A percentile compares a stretch with the other conserved stretches of the same genome.
phyloP scores from a whole-genome alignment of 2,329 filamentous ascomycete genomes.

The Colletotrichum sp. region DNA sequence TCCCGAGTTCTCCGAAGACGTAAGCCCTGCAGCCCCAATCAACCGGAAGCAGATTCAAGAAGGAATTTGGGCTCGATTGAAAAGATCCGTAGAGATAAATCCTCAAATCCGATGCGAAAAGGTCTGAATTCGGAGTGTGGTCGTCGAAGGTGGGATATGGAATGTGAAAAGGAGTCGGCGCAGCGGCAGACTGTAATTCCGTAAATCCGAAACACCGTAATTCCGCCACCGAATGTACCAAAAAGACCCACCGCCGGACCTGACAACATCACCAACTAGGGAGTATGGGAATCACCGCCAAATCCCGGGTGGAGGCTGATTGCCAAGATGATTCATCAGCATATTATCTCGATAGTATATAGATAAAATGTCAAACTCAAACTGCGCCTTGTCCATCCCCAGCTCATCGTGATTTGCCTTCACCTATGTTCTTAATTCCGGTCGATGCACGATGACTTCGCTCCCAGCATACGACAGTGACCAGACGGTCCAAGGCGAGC shows the following conservation, averaged over 20 bases:
- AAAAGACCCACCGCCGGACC: background rate
- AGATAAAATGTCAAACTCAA: background rate
- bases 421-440: background rate
- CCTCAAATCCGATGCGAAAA: slow-evolving; percentile 7
- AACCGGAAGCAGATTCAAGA: background rate
- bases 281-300: background rate
- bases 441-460: background rate
- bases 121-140: background rate
- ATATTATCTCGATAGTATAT: background rate
- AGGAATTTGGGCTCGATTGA: background rate
- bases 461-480: background rate
- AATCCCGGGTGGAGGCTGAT: background rate
- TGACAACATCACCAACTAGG: background rate
- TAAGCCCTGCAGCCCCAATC: background rate
- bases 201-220: slow-evolving; percentile 9
- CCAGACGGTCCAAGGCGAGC: background rate
- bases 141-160: background rate
- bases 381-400: background rate
- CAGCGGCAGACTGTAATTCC: background rate
- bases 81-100: background rate
- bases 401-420: background rate
- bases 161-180: background rate
- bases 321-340: background rate
- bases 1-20: background rate
- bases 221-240: background rate